Evolutionary conservation across 192 early-diverging fungal species (phyloP).

Genomic region (Rhizoclosmatium globosum): DNA sequence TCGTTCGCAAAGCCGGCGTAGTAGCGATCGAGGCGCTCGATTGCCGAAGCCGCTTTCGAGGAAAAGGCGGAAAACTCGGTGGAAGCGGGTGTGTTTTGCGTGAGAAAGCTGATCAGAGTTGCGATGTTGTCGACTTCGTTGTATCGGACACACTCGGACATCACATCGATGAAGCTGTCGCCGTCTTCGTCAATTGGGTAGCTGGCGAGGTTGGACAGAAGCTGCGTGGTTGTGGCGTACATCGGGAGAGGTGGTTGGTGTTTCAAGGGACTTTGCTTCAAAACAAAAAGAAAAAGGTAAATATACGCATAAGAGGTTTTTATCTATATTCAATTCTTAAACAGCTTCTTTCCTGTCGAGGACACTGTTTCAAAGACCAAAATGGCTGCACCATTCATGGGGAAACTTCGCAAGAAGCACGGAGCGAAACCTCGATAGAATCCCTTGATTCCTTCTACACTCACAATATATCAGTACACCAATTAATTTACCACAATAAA

Average conservation of each 20-base stretch:
- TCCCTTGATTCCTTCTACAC: conserved; percentile 75
- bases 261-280: not conserved
- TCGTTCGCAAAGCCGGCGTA: not conserved
- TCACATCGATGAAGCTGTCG: conserved; percentile 51
- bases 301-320: not conserved
- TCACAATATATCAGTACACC: not conserved
- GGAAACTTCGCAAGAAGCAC: conserved; percentile 90
- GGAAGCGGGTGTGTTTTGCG: not conserved
- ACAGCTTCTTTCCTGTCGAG: conserved; percentile 27
- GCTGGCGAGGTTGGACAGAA: not conserved
- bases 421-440: conserved; percentile 93
- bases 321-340: conserved; percentile 14
- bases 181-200: conserved; percentile 26
- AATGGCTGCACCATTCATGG: conserved; percentile 95
- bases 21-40: conserved; percentile 2
- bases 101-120: conserved; percentile 42
- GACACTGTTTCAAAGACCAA: conserved; percentile 81
- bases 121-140: conserved; percentile 78
- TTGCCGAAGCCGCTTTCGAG: not conserved
- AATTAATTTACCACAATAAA: not conserved
- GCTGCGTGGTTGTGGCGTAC: not conserved
- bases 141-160: conserved; percentile 75
- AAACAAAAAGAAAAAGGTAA: not conserved
- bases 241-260: not conserved
- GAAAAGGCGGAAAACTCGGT: not conserved